These are phyloP conservation scores for Calamus simplicifolius DNA, from an alignment of 176 grass and related monocot species.

Conservation along the genomic window DNA sequence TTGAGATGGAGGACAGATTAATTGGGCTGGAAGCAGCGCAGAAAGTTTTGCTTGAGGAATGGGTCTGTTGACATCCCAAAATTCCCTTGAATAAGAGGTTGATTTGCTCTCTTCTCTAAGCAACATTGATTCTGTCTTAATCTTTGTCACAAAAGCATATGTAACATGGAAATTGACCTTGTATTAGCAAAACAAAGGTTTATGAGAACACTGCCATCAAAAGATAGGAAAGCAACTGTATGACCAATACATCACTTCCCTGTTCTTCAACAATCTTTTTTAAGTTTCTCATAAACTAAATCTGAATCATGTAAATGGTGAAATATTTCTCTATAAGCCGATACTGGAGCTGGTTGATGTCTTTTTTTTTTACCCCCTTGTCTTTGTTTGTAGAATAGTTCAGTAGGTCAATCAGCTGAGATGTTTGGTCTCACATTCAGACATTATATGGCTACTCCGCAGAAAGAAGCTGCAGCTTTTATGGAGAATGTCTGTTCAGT, in stretches of 20 bases:
- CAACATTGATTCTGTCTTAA: too few relatives aligned
- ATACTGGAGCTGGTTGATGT: conserved; percentile 71
- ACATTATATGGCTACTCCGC: conserved; percentile 10
- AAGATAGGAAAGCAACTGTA: conserved; percentile 68
- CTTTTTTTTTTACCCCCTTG: background rate
- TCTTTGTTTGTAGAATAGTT: too few relatives aligned
- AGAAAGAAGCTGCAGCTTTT: conserved; percentile 77
- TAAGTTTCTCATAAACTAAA: too few relatives aligned
- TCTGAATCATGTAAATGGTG: too few relatives aligned
- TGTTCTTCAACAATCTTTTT: too few relatives aligned
- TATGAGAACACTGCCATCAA: conserved; percentile 62
- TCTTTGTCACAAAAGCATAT: conserved; percentile 53
- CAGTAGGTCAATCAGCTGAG: too few relatives aligned
- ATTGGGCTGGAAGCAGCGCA: conserved; percentile 84
- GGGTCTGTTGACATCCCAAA: conserved; percentile 30
- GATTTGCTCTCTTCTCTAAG: too few relatives aligned
- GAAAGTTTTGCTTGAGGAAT: conserved; percentile 71
- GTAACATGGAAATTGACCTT: conserved; percentile 66
- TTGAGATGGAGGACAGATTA: conserved; percentile 72
- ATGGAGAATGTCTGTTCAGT: conserved; percentile 69
- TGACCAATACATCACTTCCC: conserved; percentile 3
- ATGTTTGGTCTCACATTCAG: background rate
- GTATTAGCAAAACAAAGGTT: conserved; percentile 55
- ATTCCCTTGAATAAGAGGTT: background rate
- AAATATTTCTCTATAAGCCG: conserved; percentile 16